Evolutionary conservation across 1,139 yeast genomes (phyloP).

Genomic region (Trichomonascaceae sp.): DNA sequence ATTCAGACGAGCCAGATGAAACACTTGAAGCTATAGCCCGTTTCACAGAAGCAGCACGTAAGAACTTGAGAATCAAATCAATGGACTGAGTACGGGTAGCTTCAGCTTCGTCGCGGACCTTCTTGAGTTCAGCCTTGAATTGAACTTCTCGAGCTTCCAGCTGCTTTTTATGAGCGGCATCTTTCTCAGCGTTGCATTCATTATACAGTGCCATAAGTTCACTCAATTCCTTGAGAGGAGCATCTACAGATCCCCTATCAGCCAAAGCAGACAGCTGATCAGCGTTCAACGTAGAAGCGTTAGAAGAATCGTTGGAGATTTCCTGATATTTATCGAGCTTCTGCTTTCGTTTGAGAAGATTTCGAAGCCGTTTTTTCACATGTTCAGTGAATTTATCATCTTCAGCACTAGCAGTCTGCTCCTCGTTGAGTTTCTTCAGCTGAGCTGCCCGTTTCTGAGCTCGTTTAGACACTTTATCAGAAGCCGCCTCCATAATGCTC

Average conservation of each 20-base stretch:
- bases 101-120: conserved; percentile 10
- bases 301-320: conserved; percentile 19
- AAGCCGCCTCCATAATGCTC: background rate
- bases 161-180: conserved; percentile 12
- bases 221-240: conserved; percentile 32
- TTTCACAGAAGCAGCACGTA: conserved; percentile 33
- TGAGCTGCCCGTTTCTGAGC: conserved; percentile 18
- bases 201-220: conserved; percentile 29
- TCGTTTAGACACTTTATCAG: conserved; percentile 16
- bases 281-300: conserved; percentile 25
- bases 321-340: conserved; percentile 33
- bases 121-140: conserved; percentile 5
- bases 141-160: conserved; percentile 16
- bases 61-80: conserved; percentile 27
- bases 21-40: conserved; percentile 24
- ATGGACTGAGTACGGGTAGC: conserved; percentile 19
- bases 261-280: conserved; percentile 34
- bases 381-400: conserved; percentile 27
- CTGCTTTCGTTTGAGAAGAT: conserved; percentile 33
- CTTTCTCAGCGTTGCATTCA: conserved; percentile 16
- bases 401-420: conserved; percentile 2
- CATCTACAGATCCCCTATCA: conserved; percentile 32
- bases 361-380: conserved; percentile 33
- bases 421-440: conserved; percentile 9
- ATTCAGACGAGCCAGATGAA: conserved; percentile 3